Evolutionary conservation across 345 rosid genomes (phyloP), one percentile per base, ranked within the genome.

Genomic region (Eutrema heterophyllum): DNA sequence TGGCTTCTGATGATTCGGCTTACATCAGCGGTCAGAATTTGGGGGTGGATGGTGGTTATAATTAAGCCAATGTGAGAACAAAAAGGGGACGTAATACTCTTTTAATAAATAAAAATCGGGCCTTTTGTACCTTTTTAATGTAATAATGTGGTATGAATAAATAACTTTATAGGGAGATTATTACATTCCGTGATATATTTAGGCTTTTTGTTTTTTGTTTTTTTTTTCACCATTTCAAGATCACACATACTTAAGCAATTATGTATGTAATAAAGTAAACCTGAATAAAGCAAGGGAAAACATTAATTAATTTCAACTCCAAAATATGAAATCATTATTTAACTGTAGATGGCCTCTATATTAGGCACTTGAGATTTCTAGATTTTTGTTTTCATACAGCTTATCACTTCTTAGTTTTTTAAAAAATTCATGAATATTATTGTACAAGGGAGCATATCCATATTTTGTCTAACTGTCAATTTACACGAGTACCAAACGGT

Each of bases 31-130:
- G n/a, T n/a, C n/a, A n/a, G n/a, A n/a, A n/a, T n/a, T n/a, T n/a
- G n/a, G n/a, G n/a, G n/a, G n/a, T n/a, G n/a, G n/a, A n/a, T n/a
- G n/a, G n/a, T n/a, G n/a, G n/a, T n/a, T n/a, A n/a, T n/a, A n/a
- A n/a, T n/a, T n/a, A n/a, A n/a, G 80, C 40, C 88, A 93, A 93
- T 39, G 80, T 89, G 40, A 29, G 5, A 29, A 29, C 32, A 36
- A 8, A 40, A 7, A 33, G 51, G 9, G 21, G 27, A 2, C 10
- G 0, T 51, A 24, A 10, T 12, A 29, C 36, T 27, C 7, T 26
- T 11, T 12, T 26, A 52, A 5, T 26, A 0, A 53, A 13, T 53
- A 6, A 29, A 53, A 6, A 1, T 6, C 9, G 9, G 8, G 5
- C 18, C 5, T 35, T 35, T 2, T 8, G 2, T 0, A 5, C 36